phyloP scores from a whole-genome alignment of 768 basidiomycete species.

The Tylopilus vinaceipallidus region DNA sequence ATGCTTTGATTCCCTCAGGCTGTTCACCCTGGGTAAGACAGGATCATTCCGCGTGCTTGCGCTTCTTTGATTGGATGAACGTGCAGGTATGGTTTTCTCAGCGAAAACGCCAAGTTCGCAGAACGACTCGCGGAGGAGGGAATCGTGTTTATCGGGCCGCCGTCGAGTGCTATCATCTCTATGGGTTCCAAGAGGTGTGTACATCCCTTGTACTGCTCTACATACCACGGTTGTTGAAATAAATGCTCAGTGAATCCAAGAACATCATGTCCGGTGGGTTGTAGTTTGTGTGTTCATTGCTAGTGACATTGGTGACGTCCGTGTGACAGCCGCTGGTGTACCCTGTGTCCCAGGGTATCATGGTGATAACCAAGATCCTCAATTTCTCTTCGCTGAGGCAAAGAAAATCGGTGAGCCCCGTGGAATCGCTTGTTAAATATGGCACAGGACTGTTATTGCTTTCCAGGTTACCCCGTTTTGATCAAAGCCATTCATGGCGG shows the following conservation, averaged over 20 bases:
- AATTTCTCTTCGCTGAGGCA: conserved; percentile 67
- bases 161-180: conserved; percentile 80
- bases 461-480: conserved; percentile 78
- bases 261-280: conserved; percentile 82
- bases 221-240: not conserved
- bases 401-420: conserved; percentile 58
- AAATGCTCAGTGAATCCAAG: conserved; percentile 75
- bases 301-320: conserved; percentile 3
- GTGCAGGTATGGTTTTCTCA: conserved; percentile 80
- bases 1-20: conserved; percentile 46
- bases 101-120: conserved; percentile 87
- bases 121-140: conserved; percentile 71
- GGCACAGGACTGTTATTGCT: not conserved
- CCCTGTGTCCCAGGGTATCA: conserved; percentile 96
- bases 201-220: not conserved
- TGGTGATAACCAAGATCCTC: conserved; percentile 72
- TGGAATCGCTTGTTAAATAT: not conserved
- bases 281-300: not conserved
- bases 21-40: conserved; percentile 81
- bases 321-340: conserved; percentile 69
- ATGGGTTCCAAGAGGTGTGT: conserved; percentile 94
- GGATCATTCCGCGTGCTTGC: not conserved
- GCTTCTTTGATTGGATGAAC: not conserved
- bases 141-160: conserved; percentile 89
- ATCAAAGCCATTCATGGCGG: conserved; percentile 98